Evolutionary conservation across 768 basidiomycete genomes (phyloP).

Genomic region (Suillus spraguei): DNA sequence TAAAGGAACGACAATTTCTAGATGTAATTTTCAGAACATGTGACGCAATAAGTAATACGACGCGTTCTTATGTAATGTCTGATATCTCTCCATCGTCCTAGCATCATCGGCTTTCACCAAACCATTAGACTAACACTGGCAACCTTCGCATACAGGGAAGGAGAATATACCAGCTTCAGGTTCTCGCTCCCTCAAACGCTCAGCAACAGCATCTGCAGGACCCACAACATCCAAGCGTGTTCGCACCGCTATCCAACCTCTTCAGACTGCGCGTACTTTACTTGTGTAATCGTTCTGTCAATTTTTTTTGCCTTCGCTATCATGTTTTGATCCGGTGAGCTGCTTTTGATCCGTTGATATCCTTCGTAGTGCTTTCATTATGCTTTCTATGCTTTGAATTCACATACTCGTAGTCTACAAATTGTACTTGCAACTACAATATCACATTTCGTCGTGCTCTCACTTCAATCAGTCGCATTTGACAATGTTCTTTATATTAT

Average conservation of each 20-base stretch:
- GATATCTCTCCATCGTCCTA: background rate
- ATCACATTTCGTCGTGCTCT: background rate
- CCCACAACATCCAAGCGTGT: background rate
- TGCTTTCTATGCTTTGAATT: background rate
- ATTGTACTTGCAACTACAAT: background rate
- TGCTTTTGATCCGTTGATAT: background rate
- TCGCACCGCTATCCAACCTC: background rate
- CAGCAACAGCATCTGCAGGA: background rate
- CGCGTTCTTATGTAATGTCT: background rate
- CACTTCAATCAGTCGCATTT: background rate
- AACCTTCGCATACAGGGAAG: background rate
- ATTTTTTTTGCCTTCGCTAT: background rate
- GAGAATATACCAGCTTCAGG: background rate
- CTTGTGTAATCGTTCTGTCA: background rate
- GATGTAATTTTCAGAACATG: background rate
- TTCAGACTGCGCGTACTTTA: background rate
- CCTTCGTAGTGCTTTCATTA: background rate
- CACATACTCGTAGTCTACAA: background rate
- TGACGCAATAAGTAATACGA: background rate
- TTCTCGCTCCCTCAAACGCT: background rate
- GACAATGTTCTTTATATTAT: background rate
- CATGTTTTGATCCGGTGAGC: background rate
- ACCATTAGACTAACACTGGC: background rate
- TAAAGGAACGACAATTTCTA: background rate
- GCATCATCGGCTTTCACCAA: background rate